Conservation (phyloP, 2,329 filamentous ascomycete genomes). For the Arthrobotrys pseudoclavata region DNA sequence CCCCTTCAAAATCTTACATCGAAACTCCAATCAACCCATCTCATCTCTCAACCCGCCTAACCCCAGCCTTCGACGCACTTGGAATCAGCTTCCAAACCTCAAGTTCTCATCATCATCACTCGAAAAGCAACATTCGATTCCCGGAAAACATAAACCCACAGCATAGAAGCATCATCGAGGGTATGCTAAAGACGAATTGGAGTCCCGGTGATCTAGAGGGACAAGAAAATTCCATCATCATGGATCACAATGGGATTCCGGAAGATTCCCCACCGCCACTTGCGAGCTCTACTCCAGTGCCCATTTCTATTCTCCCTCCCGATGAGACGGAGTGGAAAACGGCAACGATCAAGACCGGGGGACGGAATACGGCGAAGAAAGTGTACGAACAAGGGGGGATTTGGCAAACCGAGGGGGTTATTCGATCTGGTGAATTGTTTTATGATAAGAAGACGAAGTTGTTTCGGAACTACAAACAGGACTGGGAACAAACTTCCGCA, state of each 20-base stretch:
- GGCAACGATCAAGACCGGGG: too few species aligned
- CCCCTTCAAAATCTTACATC: background rate
- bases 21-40: background rate
- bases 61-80: background rate
- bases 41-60: background rate
- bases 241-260: background rate
- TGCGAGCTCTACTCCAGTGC: constrained; percentile 24
- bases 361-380: too few species aligned
- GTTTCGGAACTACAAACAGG: constrained; percentile 17
- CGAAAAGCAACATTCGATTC: constrained; percentile 7
- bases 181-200: constrained; percentile 18
- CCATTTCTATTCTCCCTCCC: background rate
- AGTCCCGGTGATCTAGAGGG: background rate
- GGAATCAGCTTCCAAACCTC: background rate
- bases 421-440: constrained; percentile 13
- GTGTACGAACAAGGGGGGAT: too few species aligned
- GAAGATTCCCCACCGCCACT: background rate
- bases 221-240: background rate
- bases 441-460: constrained; percentile 28
- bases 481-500: background rate
- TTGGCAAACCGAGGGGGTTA: too few species aligned
- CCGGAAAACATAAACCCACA: constrained; percentile 20
- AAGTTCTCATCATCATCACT: background rate
- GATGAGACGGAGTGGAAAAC: too few species aligned
- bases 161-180: constrained; percentile 17